Evolutionary conservation across 2,329 filamentous ascomycete species (phyloP), one percentile per base, ranked within the genome.

Genomic region (Pezicula carpinea): DNA sequence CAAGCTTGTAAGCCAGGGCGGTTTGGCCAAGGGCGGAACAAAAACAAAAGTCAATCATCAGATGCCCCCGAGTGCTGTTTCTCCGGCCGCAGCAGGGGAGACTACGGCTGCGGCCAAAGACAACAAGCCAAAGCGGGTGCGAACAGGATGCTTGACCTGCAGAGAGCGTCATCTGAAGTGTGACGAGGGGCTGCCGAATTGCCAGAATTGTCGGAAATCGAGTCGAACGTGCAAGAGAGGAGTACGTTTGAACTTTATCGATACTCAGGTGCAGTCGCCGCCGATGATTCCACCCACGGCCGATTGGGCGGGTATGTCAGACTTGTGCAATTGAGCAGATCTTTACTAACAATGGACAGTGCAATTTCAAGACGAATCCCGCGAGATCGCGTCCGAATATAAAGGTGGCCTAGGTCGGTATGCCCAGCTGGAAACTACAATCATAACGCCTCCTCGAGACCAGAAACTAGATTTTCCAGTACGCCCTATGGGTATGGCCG

Each of bases 141-240:
- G 92, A 39, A 96, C 91, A 3, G 91, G 91, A 32, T 96, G 91
- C 64, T 70, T 96, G 55, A 96, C 91, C 2, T 96, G 91, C 66
- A 78, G 91, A 56, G 87, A 95, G 65, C 76, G 90, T 39, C 91
- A 96, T 71, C 72, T 96, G 43, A 96, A 96, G 66, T 96, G 91
- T 65, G 91, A 96, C 62, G 89, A 48, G 23, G 40, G 43, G 17
- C 57, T 67, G 3, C 76, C 77, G 5, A 70, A 75, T 29, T 82
- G 78, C 53, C 74, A 86, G 59, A 96, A 96, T 61, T 96, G 92
- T 68, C 80, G 82, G 49, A 96, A 95, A 69, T 93, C 91, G 44
- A 91, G 83, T 60, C 77, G 92, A 43, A 74, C 83, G 48, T 97
- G 92, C 72, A 90, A 91, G 64, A 81, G 90, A 57, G 92, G 91